phyloP scores from a whole-genome alignment of 2,329 filamentous ascomycete genomes.

The Venturiaceae sp. region DNA sequence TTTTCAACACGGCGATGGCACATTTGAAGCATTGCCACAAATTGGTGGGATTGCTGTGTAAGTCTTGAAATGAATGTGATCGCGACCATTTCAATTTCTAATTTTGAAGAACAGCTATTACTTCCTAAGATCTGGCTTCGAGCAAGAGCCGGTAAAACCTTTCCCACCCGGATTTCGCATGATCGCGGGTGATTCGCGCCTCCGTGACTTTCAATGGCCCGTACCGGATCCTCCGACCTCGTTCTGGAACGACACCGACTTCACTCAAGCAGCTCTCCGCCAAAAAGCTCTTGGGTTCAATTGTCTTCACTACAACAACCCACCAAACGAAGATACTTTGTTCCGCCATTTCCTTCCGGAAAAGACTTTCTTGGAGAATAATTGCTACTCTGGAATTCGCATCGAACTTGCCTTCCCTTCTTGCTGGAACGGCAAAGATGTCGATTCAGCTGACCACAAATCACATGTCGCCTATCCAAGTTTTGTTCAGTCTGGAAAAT shows the following conservation, averaged over 20 bases:
- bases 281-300: conserved; percentile 91
- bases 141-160: conserved; percentile 27
- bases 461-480: conserved; percentile 70
- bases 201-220: conserved; percentile 57
- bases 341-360: conserved; percentile 74
- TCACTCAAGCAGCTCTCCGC: conserved; percentile 54
- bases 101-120: background rate
- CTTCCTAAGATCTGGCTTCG: conserved; percentile 6
- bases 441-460: conserved; percentile 41
- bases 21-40: conserved; percentile 60
- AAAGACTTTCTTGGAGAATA: conserved; percentile 67
- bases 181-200: conserved; percentile 63
- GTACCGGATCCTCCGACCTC: conserved; percentile 62
- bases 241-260: conserved; percentile 48
- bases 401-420: conserved; percentile 16
- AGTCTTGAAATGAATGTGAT: conserved; percentile 32
- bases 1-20: conserved; percentile 61
- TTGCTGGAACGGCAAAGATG: conserved; percentile 9
- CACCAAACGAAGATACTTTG: conserved; percentile 58
- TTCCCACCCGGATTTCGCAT: conserved; percentile 75
- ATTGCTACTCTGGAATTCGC: conserved; percentile 64
- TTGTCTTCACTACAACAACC: conserved; percentile 69
- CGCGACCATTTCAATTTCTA: background rate
- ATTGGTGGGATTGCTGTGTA: conserved; percentile 79
- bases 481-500: conserved; percentile 65